Conservation (phyloP, 2,329 filamentous ascomycete genomes). For the Fusarium cicatricum region DNA sequence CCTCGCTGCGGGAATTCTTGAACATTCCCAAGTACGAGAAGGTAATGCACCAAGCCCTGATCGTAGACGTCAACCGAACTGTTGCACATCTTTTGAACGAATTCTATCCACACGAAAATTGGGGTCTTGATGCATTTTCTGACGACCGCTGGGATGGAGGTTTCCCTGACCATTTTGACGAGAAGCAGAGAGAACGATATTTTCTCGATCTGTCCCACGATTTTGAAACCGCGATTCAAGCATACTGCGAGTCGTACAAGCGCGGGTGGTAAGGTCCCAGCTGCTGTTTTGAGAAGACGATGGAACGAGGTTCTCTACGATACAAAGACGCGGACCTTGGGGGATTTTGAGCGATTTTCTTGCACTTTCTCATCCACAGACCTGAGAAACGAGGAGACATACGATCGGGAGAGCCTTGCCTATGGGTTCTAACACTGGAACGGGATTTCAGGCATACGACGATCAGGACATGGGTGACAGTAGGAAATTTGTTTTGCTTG, state of each 20-base stretch:
- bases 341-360: too few species aligned
- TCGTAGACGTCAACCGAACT: slow-evolving; percentile 34
- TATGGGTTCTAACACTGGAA: neutral
- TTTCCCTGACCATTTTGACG: slow-evolving; percentile 13
- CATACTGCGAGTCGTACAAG: too few species aligned
- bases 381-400: too few species aligned
- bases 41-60: slow-evolving; percentile 16
- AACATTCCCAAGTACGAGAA: neutral
- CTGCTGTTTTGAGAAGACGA: too few species aligned
- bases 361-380: too few species aligned
- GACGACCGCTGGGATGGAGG: neutral
- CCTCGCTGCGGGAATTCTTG: slow-evolving; percentile 28
- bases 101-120: neutral
- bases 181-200: too few species aligned
- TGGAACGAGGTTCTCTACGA: too few species aligned
- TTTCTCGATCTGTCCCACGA: neutral
- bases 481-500: too few species aligned
- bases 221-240: slow-evolving; percentile 6
- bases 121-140: neutral
- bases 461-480: too few species aligned
- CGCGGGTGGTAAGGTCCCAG: too few species aligned
- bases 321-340: too few species aligned
- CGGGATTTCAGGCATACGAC: neutral
- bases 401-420: too few species aligned
- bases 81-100: slow-evolving; percentile 4